Evolutionary conservation across 495 filamentous ascomycete species (phyloP), one percentile per base, ranked within the genome.

Genomic region (Trichoderma virens): DNA sequence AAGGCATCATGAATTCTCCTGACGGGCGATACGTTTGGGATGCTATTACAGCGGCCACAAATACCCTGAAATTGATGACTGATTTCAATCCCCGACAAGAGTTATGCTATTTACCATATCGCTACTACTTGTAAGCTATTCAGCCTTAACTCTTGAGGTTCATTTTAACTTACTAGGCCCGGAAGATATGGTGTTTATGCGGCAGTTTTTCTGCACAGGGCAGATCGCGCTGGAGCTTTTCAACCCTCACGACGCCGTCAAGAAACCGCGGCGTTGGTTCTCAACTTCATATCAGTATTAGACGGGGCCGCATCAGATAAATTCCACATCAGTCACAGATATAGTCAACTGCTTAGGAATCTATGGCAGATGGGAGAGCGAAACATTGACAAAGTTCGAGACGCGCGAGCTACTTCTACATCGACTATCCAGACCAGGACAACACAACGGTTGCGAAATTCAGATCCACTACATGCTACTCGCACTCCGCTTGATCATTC

Each of bases 21-120:
- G 61, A 62, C 25, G 34, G 35, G 18, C 35, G 61, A 45, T 45
- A 45, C n/a, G 34, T 62, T 13, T 62, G 28, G n/a, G 61, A 62
- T 11, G 61, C 61, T 3, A 43, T 62, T 13, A 28, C 23, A 8
- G 61, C 61, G 6, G 61, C 61, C 18, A 32, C 5, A 7, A 43
- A 39, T 20, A 39, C 28, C 2, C 20, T 62, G 32, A 62, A 38
- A 20, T 8, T 62, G 7, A 38, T 62, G 27, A 45, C 28, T 0
- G 61, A 62, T 2, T 18, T 43, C 61, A 23, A 28, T 7, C 61
- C 61, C 13, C 7, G 45, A 13, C 20, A 62, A 18, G 35, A 62
- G 27, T 16, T 62, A 28, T 28, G 61, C 23, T 62, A 45, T 18
- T 27, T 62, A 35, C 61, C 61, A 6, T 39, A 20, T 20, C 61